Evolutionary conservation across 768 basidiomycete genomes (phyloP), one percentile per base, ranked within the genome.

Genomic region (Suillus weaverae): DNA sequence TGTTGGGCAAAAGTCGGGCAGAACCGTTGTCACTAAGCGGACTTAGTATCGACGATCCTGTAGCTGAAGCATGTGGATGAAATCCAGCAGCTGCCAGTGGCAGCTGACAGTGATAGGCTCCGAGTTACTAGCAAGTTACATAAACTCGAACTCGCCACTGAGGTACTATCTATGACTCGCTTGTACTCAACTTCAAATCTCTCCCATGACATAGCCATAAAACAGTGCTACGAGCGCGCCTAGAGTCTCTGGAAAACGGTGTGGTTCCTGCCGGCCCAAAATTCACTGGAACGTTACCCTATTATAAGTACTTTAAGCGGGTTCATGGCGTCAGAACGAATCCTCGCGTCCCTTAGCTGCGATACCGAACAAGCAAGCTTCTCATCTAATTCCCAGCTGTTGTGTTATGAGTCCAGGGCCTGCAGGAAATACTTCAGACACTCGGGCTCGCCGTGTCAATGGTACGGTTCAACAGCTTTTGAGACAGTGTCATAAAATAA

Each of bases 271-370:
- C 14, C 30, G 50, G 3, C 8, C 30, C 26, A 16, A 54, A 13
- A 6, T 10, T 18, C 36, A 59, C 38, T 39, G 18, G 26, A 39
- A 30, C 39, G 57, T 41, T 32, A 18, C 39, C 11, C 39, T 30
- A 36, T 43, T 59, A 59, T 59, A 43, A 59, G 53, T 33, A 59
- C 26, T 11, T 30, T 38, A 41, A 41, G 41, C 57, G 38, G 57
- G 38, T 41, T 13, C 53, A 54, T 54, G 53, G 53, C 32, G 33
- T 11, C 39, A 41, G 26, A 30, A 59, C 5, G 6, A 11, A n/a
- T 20, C 18, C 10, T 43, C 39, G 30, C 39, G 39, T 30, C 38
- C 39, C 57, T 59, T 59, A 41, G 26, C 20, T 43, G 26, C 3
- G 26, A 41, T 41, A 11, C 57, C 57, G 36, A 39, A 59, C 39